Base-by-base conservation (phyloP, 2,329 filamentous ascomycete genomes). In the Diaporthe vexans region DNA sequence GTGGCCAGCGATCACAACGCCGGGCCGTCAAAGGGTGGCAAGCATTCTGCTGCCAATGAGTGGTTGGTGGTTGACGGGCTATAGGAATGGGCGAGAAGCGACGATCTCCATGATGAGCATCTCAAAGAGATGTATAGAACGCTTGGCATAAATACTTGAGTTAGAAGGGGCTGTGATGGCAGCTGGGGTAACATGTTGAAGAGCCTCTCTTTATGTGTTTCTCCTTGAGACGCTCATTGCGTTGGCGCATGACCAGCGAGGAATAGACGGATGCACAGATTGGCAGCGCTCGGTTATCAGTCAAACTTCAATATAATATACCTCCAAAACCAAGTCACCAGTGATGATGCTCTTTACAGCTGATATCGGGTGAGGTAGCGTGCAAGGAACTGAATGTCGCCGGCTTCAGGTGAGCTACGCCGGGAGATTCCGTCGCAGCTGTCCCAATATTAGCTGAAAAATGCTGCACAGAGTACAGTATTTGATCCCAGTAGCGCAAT, bases 31-130 rank as follows among this genome's bases (percentile, higher is more conserved):
- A 15, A 6, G 9, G 48, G 24, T 11, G 29, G 13, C 15, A 19
- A 11, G 21, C 29, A 37, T 13, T 8, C 37, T n/a, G 29, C 69
- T 10, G 10, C 46, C 17, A 61, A 54, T 6, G 69, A 61, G 46
- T 61, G 56, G 69, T 46, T 61, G 3, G 29, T 72, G 7, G 46
- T 61, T 9, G 35, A 63, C 19, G 21, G 70, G 26, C 19, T 33
- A 4, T 54, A 54, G 56, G 15, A 13, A 11, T 29, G 35, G 3
- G 17, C 6, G n/a, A 19, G 29, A 10, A 17, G 21, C n/a, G 0
- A 37, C 21, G 3, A 35, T 35, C 4, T 13, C 19, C 13, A 37
- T 46, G 46, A 15, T 9, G 46, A 10, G 4, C 46, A n/a, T 67
- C 21, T 35, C 4, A 1, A 11, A 6, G 61, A 37, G 61, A 37